Base-by-base conservation (phyloP, 2,329 filamentous ascomycete genomes). In the Magnaporthiopsis incrustans region DNA sequence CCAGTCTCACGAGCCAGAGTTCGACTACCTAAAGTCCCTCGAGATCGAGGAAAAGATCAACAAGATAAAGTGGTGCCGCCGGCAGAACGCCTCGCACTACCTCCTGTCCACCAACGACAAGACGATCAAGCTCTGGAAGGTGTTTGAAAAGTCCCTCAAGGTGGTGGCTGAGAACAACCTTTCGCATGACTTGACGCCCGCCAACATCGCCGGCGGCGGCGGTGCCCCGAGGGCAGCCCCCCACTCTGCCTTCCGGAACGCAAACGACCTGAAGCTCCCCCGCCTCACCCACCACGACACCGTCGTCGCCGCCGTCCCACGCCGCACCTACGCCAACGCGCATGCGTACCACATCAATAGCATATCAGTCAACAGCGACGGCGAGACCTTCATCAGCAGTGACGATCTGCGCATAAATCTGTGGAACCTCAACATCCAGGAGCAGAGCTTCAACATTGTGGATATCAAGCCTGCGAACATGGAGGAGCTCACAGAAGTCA, bases 21-120 rank as follows among this genome's bases (percentile, higher is more conserved):
- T 99, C 78, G 95, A 99, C 78, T 99, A 99, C 77, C 86, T 99
- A 69, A 99, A 99, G 80, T 99, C 95, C 44, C 85, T 99, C 71
- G 95, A 99, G 79, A 99, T 99, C 74, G 95, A 99, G 84, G 95
- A 99, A 79, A 99, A 99, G 82, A 99, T 99, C 85, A 99, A 99
- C 85, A 99, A 99, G 84, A 99, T 99, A 81, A 99, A 98, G 79
- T 99, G 95, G 95, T 99, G 95, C 78, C 89, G 90, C 74, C 89
- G 95, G 78, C 94, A 98, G 79, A 99, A 99, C 82, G 91, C 94
- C 67, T 98, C 95, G 64, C 95, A 99, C 80, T 99, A 97, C 77
- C 87, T 99, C 63, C 86, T 99, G 65, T 98, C 95, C 58, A 99
- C 95, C 71, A 99, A 99, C 76, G 95, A 99, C 82, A 99, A 99